A percentile compares a stretch with the other conserved stretches of the same genome.
These are phyloP conservation scores for Exophiala sideris DNA, from an alignment of 2,329 filamentous ascomycete genomes.

Conservation along the genomic window DNA sequence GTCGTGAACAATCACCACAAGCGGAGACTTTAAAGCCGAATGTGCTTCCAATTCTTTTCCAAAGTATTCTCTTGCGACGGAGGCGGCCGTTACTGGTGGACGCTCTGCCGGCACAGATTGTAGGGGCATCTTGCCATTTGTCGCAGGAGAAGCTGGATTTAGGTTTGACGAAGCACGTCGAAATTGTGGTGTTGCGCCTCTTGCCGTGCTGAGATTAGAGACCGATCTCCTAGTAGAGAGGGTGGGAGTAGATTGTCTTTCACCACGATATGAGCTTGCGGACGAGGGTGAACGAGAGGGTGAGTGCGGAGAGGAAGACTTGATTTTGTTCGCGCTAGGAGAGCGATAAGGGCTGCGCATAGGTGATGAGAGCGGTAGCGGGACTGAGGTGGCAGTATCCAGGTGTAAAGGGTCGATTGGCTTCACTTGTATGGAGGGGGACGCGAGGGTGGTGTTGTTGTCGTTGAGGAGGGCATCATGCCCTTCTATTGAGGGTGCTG, in stretches of 20 bases:
- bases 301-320: slow-evolving; percentile 15
- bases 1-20: slow-evolving; percentile 84
- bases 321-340: slow-evolving; percentile 10
- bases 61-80: slow-evolving; percentile 67
- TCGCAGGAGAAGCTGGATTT: slow-evolving; percentile 44
- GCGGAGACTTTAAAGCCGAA: slow-evolving; percentile 54
- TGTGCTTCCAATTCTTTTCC: slow-evolving; percentile 65
- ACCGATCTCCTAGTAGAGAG: slow-evolving; percentile 19
- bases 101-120: slow-evolving; percentile 31
- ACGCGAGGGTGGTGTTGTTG: slow-evolving; percentile 12
- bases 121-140: slow-evolving; percentile 38
- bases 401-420: slow-evolving; percentile 5
- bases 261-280: slow-evolving; percentile 23
- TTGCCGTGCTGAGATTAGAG: slow-evolving; percentile 24
- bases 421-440: slow-evolving; percentile 15
- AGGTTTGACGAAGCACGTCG: slow-evolving; percentile 33
- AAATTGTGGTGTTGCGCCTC: slow-evolving; percentile 25
- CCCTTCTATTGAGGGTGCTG: slow-evolving; percentile 20
- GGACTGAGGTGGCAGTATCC: slow-evolving; percentile 13
- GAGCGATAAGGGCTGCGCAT: slow-evolving; percentile 21
- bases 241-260: slow-evolving; percentile 21
- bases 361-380: slow-evolving; percentile 18
- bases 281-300: slow-evolving; percentile 27
- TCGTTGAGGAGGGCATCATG: slow-evolving; percentile 8
- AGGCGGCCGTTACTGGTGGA: slow-evolving; percentile 49